phyloP scores from a whole-genome alignment of 176 grass and related monocot genomes.

The Ampelocalamus luodianensis region DNA sequence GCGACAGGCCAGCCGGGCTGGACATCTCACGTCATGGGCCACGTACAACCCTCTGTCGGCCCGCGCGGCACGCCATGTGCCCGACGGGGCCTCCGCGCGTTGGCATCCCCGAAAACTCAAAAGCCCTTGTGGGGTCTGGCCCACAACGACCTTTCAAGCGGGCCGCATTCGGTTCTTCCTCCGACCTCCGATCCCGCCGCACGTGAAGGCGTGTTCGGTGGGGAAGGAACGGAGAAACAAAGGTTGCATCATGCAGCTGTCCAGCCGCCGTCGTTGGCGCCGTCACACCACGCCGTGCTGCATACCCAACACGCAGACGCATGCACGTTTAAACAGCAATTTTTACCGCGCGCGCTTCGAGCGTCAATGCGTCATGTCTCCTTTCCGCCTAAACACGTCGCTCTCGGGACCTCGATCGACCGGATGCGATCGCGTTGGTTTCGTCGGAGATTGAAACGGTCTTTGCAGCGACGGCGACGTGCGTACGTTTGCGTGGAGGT shows the following conservation, averaged over 20 bases:
- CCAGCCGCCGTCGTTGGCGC: slow-evolving; percentile 4
- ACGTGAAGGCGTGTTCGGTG: slow-evolving; percentile 44
- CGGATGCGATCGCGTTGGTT: neutral
- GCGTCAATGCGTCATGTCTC: neutral
- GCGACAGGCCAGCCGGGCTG: neutral
- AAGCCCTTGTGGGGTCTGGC: neutral
- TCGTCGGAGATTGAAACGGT: neutral
- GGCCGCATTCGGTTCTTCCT: neutral
- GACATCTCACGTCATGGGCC: slow-evolving; percentile 41
- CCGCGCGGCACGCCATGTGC: slow-evolving; percentile 31
- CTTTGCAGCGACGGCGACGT: slow-evolving; percentile 39
- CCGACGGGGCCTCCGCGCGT: neutral
- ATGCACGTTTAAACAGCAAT: neutral
- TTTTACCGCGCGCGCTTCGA: neutral
- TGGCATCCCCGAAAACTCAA: neutral
- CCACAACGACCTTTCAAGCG: neutral
- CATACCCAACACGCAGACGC: neutral
- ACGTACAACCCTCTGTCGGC: slow-evolving; percentile 16
- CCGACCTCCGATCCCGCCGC: slow-evolving; percentile 22
- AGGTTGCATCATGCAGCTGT: neutral
- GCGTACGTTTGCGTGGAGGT: slow-evolving; percentile 24
- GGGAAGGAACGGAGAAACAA: neutral
- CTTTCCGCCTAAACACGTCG: neutral
- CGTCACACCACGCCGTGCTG: neutral
- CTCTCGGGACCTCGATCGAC: neutral